Base-by-base conservation (phyloP, 441 rosid genomes). In the Hura crepitans region DNA sequence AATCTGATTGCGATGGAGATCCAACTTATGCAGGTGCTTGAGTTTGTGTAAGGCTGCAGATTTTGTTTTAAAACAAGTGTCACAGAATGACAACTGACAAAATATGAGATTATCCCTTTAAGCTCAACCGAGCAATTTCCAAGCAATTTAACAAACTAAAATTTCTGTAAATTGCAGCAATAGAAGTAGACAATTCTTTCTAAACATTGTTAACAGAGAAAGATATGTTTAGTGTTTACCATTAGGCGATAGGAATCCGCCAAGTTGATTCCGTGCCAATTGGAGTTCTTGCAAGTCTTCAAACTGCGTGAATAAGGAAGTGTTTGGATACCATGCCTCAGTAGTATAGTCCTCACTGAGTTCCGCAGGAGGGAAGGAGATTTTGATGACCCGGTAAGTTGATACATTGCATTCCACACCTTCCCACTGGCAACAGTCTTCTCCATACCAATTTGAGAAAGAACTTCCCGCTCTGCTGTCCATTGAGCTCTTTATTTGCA, bases 401-500 rank as follows among this genome's bases (percentile, higher is more conserved):
- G 61, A 67, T 5, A 17, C 71, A 27, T 55, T 5, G 28, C 58
- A 65, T 47, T 49, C 59, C 20, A 66, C 59, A 6, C 33, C 69
- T 12, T 50, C 43, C 59, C 69, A 66, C 20, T 50, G 46, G 13
- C 59, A 66, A 42, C 59, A 66, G 39, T 66, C 46, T 50, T 66
- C n/a, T 18, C 45, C 69, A 50, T 66, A 51, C 69, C 69, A 66
- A 46, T 4, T 66, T 10, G 70, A 66, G 59, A 66, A 66, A 66
- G 58, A 59, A 33, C 46, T 28, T 66, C 27, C 69, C 18, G 31
- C 59, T 11, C 59, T 14, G 5, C 8, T 33, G 59, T 33, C 31
- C 51, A 31, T 50, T 51, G 59, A 33, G 59, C 3, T 51, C 7
- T 31, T 50, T n/a, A 66, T 33, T 51, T 66, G 69, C 6, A 66